Conservation (phyloP, 2,329 filamentous ascomycete genomes). For the Aspergillus sp. region DNA sequence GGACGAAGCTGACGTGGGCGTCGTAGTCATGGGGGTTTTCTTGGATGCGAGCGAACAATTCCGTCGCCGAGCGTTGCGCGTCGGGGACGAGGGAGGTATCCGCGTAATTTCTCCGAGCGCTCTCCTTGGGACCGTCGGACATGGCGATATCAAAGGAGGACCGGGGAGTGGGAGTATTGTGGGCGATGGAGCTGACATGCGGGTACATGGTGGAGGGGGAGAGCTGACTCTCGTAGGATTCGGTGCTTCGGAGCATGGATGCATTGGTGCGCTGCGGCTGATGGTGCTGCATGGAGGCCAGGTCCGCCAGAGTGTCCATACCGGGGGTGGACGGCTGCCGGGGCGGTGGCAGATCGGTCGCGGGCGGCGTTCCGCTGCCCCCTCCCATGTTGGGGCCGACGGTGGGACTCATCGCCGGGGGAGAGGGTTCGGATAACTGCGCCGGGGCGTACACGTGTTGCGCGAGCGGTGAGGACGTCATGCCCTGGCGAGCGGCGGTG, state of each 20-base stretch:
- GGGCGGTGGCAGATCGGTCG: constrained; percentile 32
- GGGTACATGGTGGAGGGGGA: constrained; percentile 44
- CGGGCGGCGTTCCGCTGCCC: constrained; percentile 36
- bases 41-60: constrained; percentile 43
- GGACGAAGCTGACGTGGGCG: constrained; percentile 47
- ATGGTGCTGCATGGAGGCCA: constrained; percentile 49
- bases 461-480: constrained; percentile 43
- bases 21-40: constrained; percentile 49
- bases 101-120: constrained; percentile 39
- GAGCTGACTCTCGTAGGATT: constrained; percentile 43
- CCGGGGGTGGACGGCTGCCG: constrained; percentile 45
- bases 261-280: constrained; percentile 42
- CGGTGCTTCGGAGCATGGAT: constrained; percentile 37
- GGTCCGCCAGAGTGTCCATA: constrained; percentile 51
- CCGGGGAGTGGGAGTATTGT: constrained; percentile 40
- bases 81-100: constrained; percentile 42
- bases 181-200: constrained; percentile 35
- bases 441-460: constrained; percentile 41
- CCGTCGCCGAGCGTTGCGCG: constrained; percentile 40
- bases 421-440: constrained; percentile 38
- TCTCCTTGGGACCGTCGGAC: constrained; percentile 43
- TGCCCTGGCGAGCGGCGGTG: constrained; percentile 31
- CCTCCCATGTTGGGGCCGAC: constrained; percentile 24
- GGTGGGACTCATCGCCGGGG: constrained; percentile 33
- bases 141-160: constrained; percentile 46